Base-by-base conservation (phyloP, 2,329 filamentous ascomycete species). In the Akanthomyces lecanii region DNA sequence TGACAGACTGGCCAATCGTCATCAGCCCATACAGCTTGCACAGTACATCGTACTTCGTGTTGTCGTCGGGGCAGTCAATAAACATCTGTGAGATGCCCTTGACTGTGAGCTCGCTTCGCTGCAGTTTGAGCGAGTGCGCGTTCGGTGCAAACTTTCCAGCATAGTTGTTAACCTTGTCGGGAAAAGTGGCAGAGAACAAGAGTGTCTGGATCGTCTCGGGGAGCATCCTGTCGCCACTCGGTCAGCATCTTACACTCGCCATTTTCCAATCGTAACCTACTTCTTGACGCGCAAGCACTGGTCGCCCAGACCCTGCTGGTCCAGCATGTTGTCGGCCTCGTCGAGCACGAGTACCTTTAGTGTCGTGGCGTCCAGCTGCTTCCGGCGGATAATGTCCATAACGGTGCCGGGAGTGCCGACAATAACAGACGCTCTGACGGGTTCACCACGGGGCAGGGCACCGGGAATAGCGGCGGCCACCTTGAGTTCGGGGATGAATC, bases 321-420 rank as follows among this genome's bases (percentile, higher is more conserved):
- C 95, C 65, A 99, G 81, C 95, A 99, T 99, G 79, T 97, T 98
- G 79, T 99, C 95, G 63, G 95, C 95, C 79, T 99, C 95, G 71
- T 99, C 95, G 60, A 99, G 83, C 62, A 97, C 94, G 65, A 99
- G 83, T 10, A 96, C 85, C 75, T 87, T 91, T 68, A 99, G 81
- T 63, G 87, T 78, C 21, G 83, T 85, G 0, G 86, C 77, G 69
- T 96, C 86, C 67, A 99, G 83, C 71, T 90, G 84, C 67, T 87
- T 84, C 70, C 88, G 87, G 71, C 89, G 88, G 70, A 97, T 89
- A 70, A 95, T 82, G 71, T 98, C 95, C 80, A 90, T 89, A 55
- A 95, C 91, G 0, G 94, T 98, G 62, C 95, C 95, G 0, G 95
- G 95, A 1, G 95, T 99, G 64, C 95, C 95, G 64, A 97, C 91